These are phyloP conservation scores for Leptosphaerulina australis DNA, from an alignment of 2,329 filamentous ascomycete species.

Conservation along the genomic window DNA sequence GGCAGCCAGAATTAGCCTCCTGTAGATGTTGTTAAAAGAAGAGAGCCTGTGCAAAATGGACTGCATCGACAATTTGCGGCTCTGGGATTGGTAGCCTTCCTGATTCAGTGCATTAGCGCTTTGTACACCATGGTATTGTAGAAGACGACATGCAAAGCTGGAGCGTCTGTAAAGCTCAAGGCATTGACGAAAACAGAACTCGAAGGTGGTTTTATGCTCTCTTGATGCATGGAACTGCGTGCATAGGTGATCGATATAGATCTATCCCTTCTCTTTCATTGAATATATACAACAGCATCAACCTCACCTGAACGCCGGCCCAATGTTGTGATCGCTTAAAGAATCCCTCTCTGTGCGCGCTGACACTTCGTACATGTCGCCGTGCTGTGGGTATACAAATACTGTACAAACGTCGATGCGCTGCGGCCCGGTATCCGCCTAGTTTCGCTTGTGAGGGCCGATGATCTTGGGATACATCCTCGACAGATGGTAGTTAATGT, in stretches of 20 bases:
- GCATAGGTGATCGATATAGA: constrained; percentile 3
- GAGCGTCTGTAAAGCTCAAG: not conserved
- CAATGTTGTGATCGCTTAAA: constrained; percentile 24
- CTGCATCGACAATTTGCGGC: not conserved
- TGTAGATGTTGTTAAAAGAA: not conserved
- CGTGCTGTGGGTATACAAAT: constrained; percentile 30
- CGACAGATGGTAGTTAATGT: constrained; percentile 89
- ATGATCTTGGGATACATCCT: constrained; percentile 77
- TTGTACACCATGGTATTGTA: constrained; percentile 12
- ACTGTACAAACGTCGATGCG: constrained; percentile 30
- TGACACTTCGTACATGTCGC: constrained; percentile 18
- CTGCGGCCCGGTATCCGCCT: constrained; percentile 11
- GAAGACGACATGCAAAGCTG: constrained; percentile 2
- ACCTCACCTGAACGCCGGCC: constrained; percentile 25
- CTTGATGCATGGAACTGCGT: constrained; percentile 6
- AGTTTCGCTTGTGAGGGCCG: constrained; percentile 71
- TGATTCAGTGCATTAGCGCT: constrained; percentile 1
- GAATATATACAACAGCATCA: constrained; percentile 22
- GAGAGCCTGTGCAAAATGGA: not conserved
- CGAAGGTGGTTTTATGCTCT: not conserved
- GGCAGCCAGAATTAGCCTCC: too few species aligned
- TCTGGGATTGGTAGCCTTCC: not conserved
- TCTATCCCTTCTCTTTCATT: constrained; percentile 14
- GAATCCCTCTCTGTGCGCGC: constrained; percentile 26
- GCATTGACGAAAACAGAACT: constrained; percentile 2